Base-by-base conservation (phyloP, 208 protist species). In the Crithidia mellificae region DNA sequence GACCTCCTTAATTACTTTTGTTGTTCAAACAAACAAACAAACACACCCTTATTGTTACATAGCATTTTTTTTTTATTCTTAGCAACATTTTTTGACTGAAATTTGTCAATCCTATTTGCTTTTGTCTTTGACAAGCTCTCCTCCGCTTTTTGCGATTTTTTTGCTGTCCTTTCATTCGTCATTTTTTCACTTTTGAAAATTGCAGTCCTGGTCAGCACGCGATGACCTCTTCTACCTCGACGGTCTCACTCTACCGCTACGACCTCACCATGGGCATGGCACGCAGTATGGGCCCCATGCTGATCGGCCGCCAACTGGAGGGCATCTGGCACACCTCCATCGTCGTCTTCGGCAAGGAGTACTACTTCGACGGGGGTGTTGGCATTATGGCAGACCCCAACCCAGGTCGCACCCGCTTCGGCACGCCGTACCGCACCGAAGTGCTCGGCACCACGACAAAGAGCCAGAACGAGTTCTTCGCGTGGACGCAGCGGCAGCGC, bases 251-350 rank as follows among this genome's bases (percentile, higher is more conserved):
- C 25, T 92, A 97, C 74, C 86, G 97, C 41, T 98, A 98, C 74
- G 97, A 98, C 72, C 52, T 98, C n/a, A 92, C 81, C 2, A 72
- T 83, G 12, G 97, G 97, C 9, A 89, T 98, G 84, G 96, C 94
- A 0, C 73, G 66, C 43, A 71, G 19, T 25, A 72, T 98, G 43
- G 89, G 84, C 24, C 58, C 68, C 8, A 62, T 86, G 67, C 63
- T 98, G 17, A 55, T 96, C 36, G 96, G 96, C n/a, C 81, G 84
- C 24, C 70, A 79, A 0, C 56, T 98, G 24, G 95, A 98, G 46
- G 95, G 78, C 12, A 92, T 98, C 52, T 98, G 92, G 88, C 97
- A 98, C 78, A 98, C 97, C 2, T 77, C 81, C 52, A 88, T 98
- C 43, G 91, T 98, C 36, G 90, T 95, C 0, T 98, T 91, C 69